phyloP scores from a whole-genome alignment of 768 basidiomycete genomes.

The Psilocybe cubensis region DNA sequence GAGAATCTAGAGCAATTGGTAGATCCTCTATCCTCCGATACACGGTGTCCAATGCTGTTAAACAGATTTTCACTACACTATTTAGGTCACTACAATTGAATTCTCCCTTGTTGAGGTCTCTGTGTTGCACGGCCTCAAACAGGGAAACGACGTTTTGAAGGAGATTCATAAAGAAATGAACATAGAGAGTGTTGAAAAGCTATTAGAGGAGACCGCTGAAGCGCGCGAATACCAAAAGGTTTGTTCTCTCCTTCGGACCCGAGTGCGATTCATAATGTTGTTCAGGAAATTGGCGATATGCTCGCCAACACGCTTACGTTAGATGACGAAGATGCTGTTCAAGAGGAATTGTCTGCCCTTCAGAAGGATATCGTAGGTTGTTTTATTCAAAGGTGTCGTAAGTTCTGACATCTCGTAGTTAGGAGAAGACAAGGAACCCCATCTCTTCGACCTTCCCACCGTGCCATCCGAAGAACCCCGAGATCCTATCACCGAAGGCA shows the following conservation, averaged over 20 bases:
- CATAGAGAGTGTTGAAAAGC: constrained; percentile 88
- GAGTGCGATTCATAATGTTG: not conserved
- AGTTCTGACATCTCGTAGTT: constrained; percentile 28
- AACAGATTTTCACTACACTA: too few relatives aligned
- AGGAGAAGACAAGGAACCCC: constrained; percentile 25
- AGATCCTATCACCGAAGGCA: constrained; percentile 31
- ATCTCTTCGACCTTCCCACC: constrained; percentile 50
- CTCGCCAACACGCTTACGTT: constrained; percentile 78
- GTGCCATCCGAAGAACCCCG: constrained; percentile 53
- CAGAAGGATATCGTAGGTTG: constrained; percentile 63
- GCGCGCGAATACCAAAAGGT: constrained; percentile 92
- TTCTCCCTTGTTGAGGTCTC: constrained; percentile 94
- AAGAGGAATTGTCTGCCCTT: constrained; percentile 75
- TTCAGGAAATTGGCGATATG: constrained; percentile 90
- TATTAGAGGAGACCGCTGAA: constrained; percentile 92
- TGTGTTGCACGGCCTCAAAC: constrained; percentile 88
- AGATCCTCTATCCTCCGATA: constrained; percentile 30
- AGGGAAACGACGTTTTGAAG: constrained; percentile 92
- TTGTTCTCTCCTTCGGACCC: not conserved
- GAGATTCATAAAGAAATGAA: constrained; percentile 95
- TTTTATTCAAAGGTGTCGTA: constrained; percentile 5
- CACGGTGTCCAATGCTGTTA: too few relatives aligned
- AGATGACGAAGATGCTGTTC: constrained; percentile 95
- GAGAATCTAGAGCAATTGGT: constrained; percentile 90
- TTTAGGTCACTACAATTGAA: constrained; percentile 93